A percentile compares a stretch with the other conserved stretches of the same genome.
phyloP scores from a whole-genome alignment of 2,329 filamentous ascomycete species.

The Alternaria rosae region DNA sequence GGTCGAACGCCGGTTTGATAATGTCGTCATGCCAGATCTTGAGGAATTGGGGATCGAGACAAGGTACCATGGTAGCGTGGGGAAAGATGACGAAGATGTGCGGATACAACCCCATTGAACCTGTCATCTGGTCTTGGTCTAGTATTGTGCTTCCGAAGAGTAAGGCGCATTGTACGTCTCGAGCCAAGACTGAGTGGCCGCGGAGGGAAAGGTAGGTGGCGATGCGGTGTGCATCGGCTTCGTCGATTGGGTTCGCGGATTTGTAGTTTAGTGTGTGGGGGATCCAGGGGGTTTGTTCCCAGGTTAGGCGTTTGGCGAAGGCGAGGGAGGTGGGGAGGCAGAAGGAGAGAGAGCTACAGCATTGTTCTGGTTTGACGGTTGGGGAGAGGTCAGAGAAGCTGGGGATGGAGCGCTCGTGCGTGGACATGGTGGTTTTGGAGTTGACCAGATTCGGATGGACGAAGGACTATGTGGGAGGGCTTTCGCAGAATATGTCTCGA shows the following conservation, averaged over 20 bases:
- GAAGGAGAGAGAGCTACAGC: slow-evolving; percentile 22
- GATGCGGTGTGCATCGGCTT: slow-evolving; percentile 14
- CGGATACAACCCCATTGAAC: background rate
- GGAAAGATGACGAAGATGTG: slow-evolving; percentile 31
- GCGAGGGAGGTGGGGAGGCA: slow-evolving; percentile 24
- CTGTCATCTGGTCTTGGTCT: background rate
- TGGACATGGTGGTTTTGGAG: background rate
- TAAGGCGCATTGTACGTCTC: slow-evolving; percentile 10
- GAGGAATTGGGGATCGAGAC: slow-evolving; percentile 17
- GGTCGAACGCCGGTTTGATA: slow-evolving; percentile 28
- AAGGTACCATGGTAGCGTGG: background rate
- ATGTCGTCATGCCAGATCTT: slow-evolving; percentile 29
- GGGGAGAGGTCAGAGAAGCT: background rate
- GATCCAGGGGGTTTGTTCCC: slow-evolving; percentile 32
- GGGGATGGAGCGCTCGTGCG: slow-evolving; percentile 5
- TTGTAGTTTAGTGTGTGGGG: background rate
- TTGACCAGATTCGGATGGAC: background rate
- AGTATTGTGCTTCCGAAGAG: slow-evolving; percentile 15
- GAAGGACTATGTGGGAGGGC: background rate
- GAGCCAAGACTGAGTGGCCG: background rate
- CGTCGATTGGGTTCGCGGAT: slow-evolving; percentile 10
- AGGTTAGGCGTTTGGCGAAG: slow-evolving; percentile 29
- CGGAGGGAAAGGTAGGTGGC: background rate
- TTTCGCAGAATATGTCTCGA: background rate
- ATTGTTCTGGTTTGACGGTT: background rate